Conservation (phyloP, 202 grass and related monocot species). For the Carex arenaria region DNA sequence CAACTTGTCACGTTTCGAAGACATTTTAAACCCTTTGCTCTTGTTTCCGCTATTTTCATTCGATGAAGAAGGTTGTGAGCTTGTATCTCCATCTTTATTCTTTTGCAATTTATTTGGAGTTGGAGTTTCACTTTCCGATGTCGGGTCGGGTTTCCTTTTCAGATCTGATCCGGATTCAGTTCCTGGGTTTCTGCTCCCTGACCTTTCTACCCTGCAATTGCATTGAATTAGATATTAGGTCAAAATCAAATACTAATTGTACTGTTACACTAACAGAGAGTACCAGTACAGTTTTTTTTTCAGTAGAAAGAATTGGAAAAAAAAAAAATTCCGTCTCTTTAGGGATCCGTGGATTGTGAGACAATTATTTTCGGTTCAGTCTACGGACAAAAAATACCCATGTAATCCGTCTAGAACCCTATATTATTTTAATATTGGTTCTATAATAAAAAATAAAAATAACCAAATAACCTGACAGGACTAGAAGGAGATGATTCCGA, state of each 20-base stretch:
- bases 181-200: background rate
- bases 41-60: conserved; percentile 28
- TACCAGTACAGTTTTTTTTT: too few relatives aligned
- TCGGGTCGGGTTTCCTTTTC: conserved; percentile 55
- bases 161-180: conserved; percentile 25
- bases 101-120: conserved; percentile 31
- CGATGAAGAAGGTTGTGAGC: conserved; percentile 30
- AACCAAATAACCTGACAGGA: conserved; percentile 23
- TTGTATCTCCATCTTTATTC: conserved; percentile 3
- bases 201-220: conserved; percentile 6
- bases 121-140: conserved; percentile 41
- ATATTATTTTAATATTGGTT: too few relatives aligned
- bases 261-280: background rate
- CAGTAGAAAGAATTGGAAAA: too few relatives aligned
- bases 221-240: background rate
- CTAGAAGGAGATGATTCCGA: conserved; percentile 45
- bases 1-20: conserved; percentile 48
- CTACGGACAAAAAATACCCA: too few relatives aligned
- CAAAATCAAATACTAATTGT: background rate
- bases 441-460: background rate
- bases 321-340: too few relatives aligned
- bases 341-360: too few relatives aligned
- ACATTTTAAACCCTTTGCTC: conserved; percentile 34
- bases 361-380: too few relatives aligned
- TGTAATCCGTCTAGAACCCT: too few relatives aligned